A percentile compares a stretch with the other conserved stretches of the same genome.
Evolutionary conservation across 2,329 filamentous ascomycete species (phyloP).

Genomic region (Malbranchea cinnamomea): DNA sequence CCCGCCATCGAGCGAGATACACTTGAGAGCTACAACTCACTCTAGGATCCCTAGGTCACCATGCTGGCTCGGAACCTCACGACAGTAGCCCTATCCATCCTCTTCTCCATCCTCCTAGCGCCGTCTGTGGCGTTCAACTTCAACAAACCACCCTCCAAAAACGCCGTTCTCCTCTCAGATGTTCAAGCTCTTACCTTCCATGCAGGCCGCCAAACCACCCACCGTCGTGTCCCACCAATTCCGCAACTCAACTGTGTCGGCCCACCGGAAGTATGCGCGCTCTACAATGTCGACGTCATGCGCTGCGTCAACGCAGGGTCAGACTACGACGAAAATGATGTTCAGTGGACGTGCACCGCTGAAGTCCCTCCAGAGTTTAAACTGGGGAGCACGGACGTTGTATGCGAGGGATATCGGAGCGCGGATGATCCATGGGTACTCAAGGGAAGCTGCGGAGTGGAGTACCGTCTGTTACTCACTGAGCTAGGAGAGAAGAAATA

Average conservation of each 20-base stretch:
- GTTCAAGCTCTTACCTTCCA: slow-evolving; percentile 70
- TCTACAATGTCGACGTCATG: slow-evolving; percentile 67
- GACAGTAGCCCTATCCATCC: too few relatives aligned
- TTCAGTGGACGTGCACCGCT: slow-evolving; percentile 83
- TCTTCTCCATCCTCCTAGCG: slow-evolving; percentile 9
- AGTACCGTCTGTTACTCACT: slow-evolving; percentile 71
- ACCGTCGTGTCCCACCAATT: slow-evolving; percentile 60
- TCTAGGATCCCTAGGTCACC: too few relatives aligned
- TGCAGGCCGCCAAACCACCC: slow-evolving; percentile 50
- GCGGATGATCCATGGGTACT: slow-evolving; percentile 73
- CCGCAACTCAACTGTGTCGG: slow-evolving; percentile 70
- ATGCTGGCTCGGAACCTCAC: too few relatives aligned
- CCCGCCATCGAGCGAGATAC: too few relatives aligned
- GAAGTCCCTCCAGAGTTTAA: slow-evolving; percentile 48
- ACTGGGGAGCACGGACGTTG: slow-evolving; percentile 74
- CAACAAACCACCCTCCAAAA: slow-evolving; percentile 17
- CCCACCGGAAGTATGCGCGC: slow-evolving; percentile 44
- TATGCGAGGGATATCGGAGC: slow-evolving; percentile 75
- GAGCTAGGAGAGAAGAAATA: slow-evolving; percentile 58
- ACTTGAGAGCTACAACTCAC: too few relatives aligned
- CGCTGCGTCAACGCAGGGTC: slow-evolving; percentile 77
- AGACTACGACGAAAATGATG: slow-evolving; percentile 63
- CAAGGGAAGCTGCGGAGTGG: slow-evolving; percentile 81
- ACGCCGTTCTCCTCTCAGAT: slow-evolving; percentile 27
- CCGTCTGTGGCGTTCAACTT: slow-evolving; percentile 9